A percentile compares a stretch with the other conserved stretches of the same genome.
phyloP scores from a whole-genome alignment of 768 basidiomycete genomes.

The Pleurotus tuoliensis region DNA sequence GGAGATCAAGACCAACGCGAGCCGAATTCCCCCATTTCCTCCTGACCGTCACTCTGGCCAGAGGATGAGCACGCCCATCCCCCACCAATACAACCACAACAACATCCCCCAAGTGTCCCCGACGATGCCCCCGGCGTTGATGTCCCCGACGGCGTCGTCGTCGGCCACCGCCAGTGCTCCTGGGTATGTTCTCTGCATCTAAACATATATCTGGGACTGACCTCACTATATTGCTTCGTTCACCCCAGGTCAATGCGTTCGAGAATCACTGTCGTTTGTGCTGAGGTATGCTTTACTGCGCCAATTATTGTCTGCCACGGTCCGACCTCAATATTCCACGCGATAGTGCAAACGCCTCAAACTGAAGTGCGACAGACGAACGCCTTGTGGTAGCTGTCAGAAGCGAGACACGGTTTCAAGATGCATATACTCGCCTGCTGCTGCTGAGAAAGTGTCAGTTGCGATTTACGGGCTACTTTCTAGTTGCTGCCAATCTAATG shows the following conservation, averaged over 20 bases:
- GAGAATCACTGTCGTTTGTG: conserved; percentile 76
- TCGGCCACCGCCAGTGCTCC: background rate
- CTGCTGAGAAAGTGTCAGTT: conserved; percentile 79
- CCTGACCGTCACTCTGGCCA: conserved; percentile 6
- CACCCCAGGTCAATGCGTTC: conserved; percentile 61
- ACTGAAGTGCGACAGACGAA: conserved; percentile 77
- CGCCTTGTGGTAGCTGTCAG: conserved; percentile 72
- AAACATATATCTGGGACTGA: background rate
- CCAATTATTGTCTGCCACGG: too few relatives aligned
- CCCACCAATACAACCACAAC: background rate
- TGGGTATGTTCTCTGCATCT: conserved; percentile 4
- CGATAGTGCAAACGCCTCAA: conserved; percentile 82
- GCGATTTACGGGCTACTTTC: conserved; percentile 3
- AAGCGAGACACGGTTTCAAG: conserved; percentile 73
- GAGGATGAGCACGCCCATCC: background rate
- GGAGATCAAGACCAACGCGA: conserved; percentile 3
- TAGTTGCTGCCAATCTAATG: background rate
- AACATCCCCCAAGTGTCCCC: background rate
- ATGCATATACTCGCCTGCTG: conserved; percentile 77
- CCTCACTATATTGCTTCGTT: background rate
- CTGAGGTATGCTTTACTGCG: conserved; percentile 49
- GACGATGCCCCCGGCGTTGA: background rate
- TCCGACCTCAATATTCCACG: too few relatives aligned
- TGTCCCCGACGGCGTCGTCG: background rate
- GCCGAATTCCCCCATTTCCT: conserved; percentile 6